Evolutionary conservation across 2,329 filamentous ascomycete species (phyloP).

Genomic region (Aplosporella prunicola): DNA sequence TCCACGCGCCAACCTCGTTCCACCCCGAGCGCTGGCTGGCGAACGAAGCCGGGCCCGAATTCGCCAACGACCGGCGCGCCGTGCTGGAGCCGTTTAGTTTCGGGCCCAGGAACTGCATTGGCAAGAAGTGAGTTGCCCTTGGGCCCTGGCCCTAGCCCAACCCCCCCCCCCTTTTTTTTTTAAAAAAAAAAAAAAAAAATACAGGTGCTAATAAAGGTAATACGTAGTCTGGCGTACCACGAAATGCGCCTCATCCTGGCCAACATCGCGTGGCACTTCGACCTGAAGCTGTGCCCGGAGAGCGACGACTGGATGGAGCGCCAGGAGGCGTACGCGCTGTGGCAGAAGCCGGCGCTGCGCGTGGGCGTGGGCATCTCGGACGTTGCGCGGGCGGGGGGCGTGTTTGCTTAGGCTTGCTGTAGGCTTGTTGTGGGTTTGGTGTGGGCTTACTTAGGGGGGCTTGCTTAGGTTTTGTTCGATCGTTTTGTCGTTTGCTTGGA

Average conservation of each 20-base stretch:
- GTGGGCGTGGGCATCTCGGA: neutral
- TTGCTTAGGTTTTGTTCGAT: too few relatives aligned
- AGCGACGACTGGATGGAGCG: constrained; percentile 20
- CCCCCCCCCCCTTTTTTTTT: neutral
- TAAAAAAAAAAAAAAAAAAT: neutral
- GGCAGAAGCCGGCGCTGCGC: constrained; percentile 26
- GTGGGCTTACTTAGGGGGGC: too few relatives aligned
- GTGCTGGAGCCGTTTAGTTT: constrained; percentile 37
- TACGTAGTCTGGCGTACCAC: constrained; percentile 27
- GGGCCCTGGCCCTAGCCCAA: too few relatives aligned
- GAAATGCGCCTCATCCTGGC: constrained; percentile 35
- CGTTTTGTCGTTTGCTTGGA: too few relatives aligned
- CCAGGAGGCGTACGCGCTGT: constrained; percentile 28
- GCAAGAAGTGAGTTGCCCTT: constrained; percentile 24
- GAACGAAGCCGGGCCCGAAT: constrained; percentile 16
- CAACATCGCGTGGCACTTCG: constrained; percentile 30
- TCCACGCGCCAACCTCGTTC: constrained; percentile 27
- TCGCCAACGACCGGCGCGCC: constrained; percentile 20
- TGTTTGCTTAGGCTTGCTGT: too few relatives aligned
- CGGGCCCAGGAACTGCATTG: constrained; percentile 32
- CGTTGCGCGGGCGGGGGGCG: neutral
- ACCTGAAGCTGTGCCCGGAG: constrained; percentile 27
- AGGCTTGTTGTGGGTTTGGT: too few relatives aligned
- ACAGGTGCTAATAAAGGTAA: neutral
- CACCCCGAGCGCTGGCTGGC: constrained; percentile 34